Conservation (phyloP, 495 filamentous ascomycete species). For the Penicillium paxilli region DNA sequence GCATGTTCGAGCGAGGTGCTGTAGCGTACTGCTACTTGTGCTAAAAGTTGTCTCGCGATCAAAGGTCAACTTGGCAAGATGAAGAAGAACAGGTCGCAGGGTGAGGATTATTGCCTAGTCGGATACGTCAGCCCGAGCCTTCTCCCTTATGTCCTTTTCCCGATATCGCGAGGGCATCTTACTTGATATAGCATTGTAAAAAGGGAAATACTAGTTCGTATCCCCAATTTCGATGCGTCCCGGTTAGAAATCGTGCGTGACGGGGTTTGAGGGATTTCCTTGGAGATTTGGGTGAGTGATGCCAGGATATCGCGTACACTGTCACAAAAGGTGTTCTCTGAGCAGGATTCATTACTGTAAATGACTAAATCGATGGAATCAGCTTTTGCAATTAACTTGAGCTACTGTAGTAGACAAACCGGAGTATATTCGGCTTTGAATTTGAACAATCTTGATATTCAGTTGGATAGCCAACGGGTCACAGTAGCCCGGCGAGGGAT, state of each 20-base stretch:
- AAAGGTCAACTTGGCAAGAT: conserved; percentile 3
- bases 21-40: not conserved
- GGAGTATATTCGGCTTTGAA: conserved; percentile 7
- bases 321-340: not conserved
- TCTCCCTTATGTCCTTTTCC: too few species aligned
- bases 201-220: conserved; percentile 1
- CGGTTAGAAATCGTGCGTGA: not conserved
- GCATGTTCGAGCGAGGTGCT: conserved; percentile 1
- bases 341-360: conserved; percentile 1
- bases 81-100: conserved; percentile 2
- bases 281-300: not conserved
- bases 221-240: not conserved
- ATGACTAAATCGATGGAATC: not conserved
- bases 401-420: not conserved
- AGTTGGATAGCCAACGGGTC: conserved; percentile 2
- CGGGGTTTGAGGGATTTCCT: not conserved
- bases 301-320: conserved; percentile 4
- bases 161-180: too few species aligned
- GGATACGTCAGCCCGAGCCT: too few species aligned
- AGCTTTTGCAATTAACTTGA: not conserved
- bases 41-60: conserved; percentile 2
- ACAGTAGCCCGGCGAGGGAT: not conserved
- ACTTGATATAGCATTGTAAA: conserved; percentile 6
- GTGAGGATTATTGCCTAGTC: conserved; percentile 5
- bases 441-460: conserved; percentile 7